Evolutionary conservation across 495 filamentous ascomycete genomes (phyloP).

Genomic region (Talaromyces adpressus): DNA sequence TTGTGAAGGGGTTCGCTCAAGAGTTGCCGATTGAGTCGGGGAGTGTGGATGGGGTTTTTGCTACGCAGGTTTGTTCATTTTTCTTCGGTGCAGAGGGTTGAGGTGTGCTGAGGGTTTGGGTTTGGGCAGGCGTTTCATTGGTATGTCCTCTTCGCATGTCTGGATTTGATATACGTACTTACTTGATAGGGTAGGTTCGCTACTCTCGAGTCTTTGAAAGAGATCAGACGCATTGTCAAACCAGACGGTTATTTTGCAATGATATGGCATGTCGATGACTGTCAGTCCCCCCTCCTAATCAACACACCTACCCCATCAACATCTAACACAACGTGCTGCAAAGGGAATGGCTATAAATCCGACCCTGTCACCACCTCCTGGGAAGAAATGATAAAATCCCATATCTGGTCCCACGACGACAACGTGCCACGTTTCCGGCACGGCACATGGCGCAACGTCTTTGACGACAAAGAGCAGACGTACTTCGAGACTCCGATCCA

Average conservation of each 20-base stretch:
- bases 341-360: conserved; percentile 43
- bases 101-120: background rate
- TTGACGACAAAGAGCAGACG: conserved; percentile 41
- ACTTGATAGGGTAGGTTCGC: conserved; percentile 45
- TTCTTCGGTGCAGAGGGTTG: background rate
- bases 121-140: conserved; percentile 50
- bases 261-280: conserved; percentile 65
- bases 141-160: conserved; percentile 20
- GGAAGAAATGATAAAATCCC: conserved; percentile 47
- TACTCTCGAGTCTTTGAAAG: conserved; percentile 43
- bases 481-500: conserved; percentile 45
- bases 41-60: conserved; percentile 56
- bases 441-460: conserved; percentile 43
- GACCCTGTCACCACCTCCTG: conserved; percentile 41
- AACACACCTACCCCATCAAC: conserved; percentile 2
- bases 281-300: conserved; percentile 22
- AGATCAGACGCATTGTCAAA: conserved; percentile 51
- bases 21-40: conserved; percentile 44
- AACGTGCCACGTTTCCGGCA: conserved; percentile 50
- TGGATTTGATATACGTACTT: background rate
- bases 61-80: conserved; percentile 49
- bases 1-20: conserved; percentile 46
- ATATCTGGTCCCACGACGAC: conserved; percentile 43
- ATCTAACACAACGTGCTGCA: background rate
- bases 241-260: conserved; percentile 46